Evolutionary conservation across 768 basidiomycete species (phyloP).

Genomic region (Mycena rosella): DNA sequence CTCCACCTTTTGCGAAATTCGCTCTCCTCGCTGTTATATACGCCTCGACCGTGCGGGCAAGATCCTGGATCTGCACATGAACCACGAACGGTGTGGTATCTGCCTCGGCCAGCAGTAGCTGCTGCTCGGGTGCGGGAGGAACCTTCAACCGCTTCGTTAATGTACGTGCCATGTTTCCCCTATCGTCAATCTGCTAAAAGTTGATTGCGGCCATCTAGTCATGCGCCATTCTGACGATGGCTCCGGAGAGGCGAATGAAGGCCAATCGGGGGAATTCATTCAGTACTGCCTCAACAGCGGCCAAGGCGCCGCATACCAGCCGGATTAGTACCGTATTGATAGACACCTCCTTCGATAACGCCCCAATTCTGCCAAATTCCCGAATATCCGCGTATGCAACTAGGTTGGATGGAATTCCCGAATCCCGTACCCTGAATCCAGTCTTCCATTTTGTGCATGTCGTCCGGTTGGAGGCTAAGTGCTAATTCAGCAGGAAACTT

Average conservation of each 20-base stretch:
- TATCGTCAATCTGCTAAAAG: background rate
- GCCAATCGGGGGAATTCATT: background rate
- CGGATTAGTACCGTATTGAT: too few relatives aligned
- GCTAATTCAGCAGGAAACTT: too few relatives aligned
- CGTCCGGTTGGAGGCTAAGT: too few relatives aligned
- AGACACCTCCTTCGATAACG: too few relatives aligned
- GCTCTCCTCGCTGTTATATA: too few relatives aligned
- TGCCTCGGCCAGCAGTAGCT: background rate
- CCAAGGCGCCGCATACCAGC: constrained; percentile 2
- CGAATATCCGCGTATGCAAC: too few relatives aligned
- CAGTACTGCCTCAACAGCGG: constrained; percentile 2
- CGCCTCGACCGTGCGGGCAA: background rate
- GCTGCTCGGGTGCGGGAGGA: background rate
- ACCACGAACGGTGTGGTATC: background rate
- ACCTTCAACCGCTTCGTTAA: background rate
- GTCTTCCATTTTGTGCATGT: too few relatives aligned
- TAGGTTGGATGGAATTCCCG: too few relatives aligned
- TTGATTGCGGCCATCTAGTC: background rate
- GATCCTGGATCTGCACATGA: background rate
- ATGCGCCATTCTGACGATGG: background rate
- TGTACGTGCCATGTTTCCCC: background rate
- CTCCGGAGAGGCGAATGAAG: background rate
- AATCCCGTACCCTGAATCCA: too few relatives aligned
- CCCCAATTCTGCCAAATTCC: too few relatives aligned
- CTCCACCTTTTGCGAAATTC: background rate